Conservation (phyloP, 352 stramenopile species). For the Pelagophyceae sp. region DNA sequence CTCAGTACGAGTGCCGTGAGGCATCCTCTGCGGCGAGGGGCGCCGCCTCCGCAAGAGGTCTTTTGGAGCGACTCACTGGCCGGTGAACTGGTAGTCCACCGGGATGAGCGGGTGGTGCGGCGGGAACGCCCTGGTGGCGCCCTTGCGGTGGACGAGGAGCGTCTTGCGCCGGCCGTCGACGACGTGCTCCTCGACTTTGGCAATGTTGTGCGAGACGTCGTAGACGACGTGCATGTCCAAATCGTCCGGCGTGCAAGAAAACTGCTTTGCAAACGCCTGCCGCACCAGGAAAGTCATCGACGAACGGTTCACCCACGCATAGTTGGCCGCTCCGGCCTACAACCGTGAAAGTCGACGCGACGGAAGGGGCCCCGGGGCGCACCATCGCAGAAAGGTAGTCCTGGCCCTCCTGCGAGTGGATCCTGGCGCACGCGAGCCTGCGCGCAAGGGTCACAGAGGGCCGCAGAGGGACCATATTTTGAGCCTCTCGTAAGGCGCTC, state of each 20-base stretch:
- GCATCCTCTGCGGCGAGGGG: not conserved
- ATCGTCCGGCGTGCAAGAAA: slow-evolving; percentile 56
- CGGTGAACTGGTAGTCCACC: slow-evolving; percentile 68
- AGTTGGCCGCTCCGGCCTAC: slow-evolving; percentile 60
- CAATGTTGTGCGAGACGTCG: slow-evolving; percentile 71
- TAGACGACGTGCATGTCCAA: slow-evolving; percentile 74
- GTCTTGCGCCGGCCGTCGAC: slow-evolving; percentile 58
- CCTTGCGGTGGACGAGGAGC: slow-evolving; percentile 66
- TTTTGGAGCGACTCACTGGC: slow-evolving; percentile 41
- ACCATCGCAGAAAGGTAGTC: slow-evolving; percentile 61
- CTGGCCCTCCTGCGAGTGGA: slow-evolving; percentile 57
- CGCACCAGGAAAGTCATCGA: slow-evolving; percentile 62
- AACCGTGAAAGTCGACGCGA: not conserved
- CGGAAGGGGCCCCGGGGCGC: not conserved
- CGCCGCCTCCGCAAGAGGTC: not conserved
- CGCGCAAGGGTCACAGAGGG: too few species aligned
- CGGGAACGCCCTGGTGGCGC: slow-evolving; percentile 61
- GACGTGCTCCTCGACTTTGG: slow-evolving; percentile 60
- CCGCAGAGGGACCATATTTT: too few species aligned
- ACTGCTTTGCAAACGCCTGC: slow-evolving; percentile 67
- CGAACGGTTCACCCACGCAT: slow-evolving; percentile 67
- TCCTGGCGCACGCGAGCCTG: slow-evolving; percentile 62
- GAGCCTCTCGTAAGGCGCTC: too few species aligned
- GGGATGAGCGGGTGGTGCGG: slow-evolving; percentile 67
- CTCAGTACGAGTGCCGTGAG: not conserved